phyloP scores from a whole-genome alignment of 192 early-diverging fungal genomes.

The Funneliformis mosseae region DNA sequence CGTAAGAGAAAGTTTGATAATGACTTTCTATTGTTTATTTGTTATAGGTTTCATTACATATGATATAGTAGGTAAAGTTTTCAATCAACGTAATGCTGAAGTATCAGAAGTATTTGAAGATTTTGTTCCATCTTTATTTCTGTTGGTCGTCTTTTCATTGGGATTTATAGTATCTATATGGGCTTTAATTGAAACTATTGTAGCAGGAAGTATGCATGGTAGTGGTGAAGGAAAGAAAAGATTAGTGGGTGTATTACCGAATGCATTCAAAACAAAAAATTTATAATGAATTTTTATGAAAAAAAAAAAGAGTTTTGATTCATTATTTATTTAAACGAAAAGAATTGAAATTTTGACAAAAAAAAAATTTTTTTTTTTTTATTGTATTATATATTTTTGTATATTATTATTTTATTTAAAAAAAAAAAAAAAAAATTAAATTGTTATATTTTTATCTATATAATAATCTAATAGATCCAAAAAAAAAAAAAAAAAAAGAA shows the following conservation, averaged over 20 bases:
- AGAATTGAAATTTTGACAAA: no score
- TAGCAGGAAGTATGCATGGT: slow-evolving; percentile 16
- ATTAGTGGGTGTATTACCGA: slow-evolving; percentile 31
- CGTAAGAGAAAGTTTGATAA: slow-evolving; percentile 21
- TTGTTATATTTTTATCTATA: no score
- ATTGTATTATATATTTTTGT: no score
- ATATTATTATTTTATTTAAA: no score
- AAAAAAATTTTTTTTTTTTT: background rate
- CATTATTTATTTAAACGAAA: background rate
- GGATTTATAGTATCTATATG: slow-evolving; percentile 31
- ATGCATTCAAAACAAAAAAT: slow-evolving; percentile 23
- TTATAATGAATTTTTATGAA: background rate
- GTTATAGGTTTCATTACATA: slow-evolving; percentile 22
- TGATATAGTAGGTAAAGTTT: slow-evolving; percentile 15
- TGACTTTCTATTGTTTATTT: slow-evolving; percentile 31
- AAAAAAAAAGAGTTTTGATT: background rate
- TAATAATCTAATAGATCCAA: no score
- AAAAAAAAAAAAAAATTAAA: no score
- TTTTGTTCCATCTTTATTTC: slow-evolving; percentile 25
- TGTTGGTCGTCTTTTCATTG: slow-evolving; percentile 22
- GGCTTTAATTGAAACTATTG: slow-evolving; percentile 21
- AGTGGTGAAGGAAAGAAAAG: slow-evolving; percentile 31
- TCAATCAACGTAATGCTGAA: slow-evolving; percentile 22
- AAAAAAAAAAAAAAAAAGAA: no score
- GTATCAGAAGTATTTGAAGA: slow-evolving; percentile 31